Base-by-base conservation (phyloP, 2,329 filamentous ascomycete genomes). In the Purpureocillium takamizusanense region DNA sequence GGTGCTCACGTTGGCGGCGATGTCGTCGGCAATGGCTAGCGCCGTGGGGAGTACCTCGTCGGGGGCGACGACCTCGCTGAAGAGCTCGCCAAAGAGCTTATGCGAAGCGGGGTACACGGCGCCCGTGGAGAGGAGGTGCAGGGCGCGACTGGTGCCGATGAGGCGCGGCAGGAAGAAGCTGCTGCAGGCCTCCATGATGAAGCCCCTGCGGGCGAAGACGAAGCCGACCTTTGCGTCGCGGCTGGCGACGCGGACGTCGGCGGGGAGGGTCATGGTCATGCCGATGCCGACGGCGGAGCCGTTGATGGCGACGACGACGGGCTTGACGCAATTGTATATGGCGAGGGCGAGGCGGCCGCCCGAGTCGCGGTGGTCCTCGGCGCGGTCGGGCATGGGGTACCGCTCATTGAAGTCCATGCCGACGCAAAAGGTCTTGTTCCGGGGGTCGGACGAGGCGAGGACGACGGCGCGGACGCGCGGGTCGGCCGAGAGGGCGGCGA, bases 131-230 rank as follows among this genome's bases (percentile, higher is more conserved):
- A 76, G 66, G 23, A 85, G 67, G 51, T 81, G 74, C 54, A 81
- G 61, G 1, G 82, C 81, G 45, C 73, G 70, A 12, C 71, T 72
- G 39, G 72, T 65, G 41, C 84, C 83, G 42, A 87, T 70, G 18
- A 87, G 65, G 0, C 80, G 72, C 3, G 83, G 83, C 28, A 88
- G 66, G 64, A 85, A 88, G 58, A 74, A 88, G 8, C 76, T 80
- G 36, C 72, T 78, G 52, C 75, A 81, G 1, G 80, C 82, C 59
- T 89, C 84, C 74, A 84, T 81, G 42, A 77, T 69, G 50, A 88
- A 68, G 1, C 83, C 83, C 32, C 83, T 70, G 18, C 81, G 72
- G 17, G 73, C 69, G 56, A 88, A 89, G 14, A 86, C 81, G 53
- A 87, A 85, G 37, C 83, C 83, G 45, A 87, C 73, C 52, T 82